Evolutionary conservation across 305 asterid genomes (phyloP), one percentile per base, ranked within the genome.

Genomic region (Euphrasia arctica): DNA sequence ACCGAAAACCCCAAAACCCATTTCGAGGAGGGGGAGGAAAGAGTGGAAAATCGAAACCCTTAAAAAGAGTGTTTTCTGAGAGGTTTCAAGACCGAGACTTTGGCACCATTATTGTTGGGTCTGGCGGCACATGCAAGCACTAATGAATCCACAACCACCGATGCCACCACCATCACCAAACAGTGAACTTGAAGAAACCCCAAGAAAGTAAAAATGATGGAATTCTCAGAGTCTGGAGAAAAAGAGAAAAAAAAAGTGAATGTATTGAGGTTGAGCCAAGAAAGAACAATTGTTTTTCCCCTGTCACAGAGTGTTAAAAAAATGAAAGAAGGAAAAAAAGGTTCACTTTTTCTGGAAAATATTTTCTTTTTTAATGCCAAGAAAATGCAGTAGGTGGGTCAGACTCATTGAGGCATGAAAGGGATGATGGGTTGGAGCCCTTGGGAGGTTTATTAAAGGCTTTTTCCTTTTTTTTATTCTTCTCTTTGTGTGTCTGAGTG

Each of bases 1-100:
- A 61, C 73, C 72, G 43, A 85, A 72, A 66, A 79, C 67, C 52
- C 75, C 74, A 74, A 74, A 75, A 36, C 87, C 97, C 97, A 92
- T 89, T 71, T 60, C 56, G 28, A 25, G 62, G 60, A n/a, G 65
- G 54, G 42, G 62, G 74, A 61, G 28, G 2, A 51, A 34, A 62
- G 18, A 18, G 64, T 49, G 14, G 57, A 52, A 68, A 15, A 11
- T 50, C 15, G n/a, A 67, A 50, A 63, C 62, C 68, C 59, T 55
- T 14, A 45, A 52, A 64, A 68, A 63, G 39, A 43, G 70, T 14
- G 14, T 8, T 1, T 34, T 41, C 60, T 57, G 2, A 39, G 10
- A 64, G 62, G 62, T n/a, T 27, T 69, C 61, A 65, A 63, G 14
- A 41, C 62, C 60, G 57, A 66, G 36, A 67, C 62, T 60, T 43